These are phyloP conservation scores for Trypethelium eluteriae DNA, from an alignment of 495 filamentous ascomycete genomes.

Conservation along the genomic window DNA sequence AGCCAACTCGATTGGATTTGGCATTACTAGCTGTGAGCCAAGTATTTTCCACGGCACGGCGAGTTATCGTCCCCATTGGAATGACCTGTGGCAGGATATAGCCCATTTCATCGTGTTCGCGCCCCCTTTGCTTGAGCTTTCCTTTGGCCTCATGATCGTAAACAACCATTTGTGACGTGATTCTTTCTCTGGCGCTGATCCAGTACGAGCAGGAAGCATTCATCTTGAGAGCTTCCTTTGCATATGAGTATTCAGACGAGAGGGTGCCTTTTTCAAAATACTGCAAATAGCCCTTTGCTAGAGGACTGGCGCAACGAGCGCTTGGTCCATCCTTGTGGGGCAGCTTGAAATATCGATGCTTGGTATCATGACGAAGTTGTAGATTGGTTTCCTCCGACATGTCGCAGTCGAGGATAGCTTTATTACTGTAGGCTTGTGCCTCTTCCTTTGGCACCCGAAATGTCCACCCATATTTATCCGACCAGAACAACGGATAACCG, in stretches of 20 bases:
- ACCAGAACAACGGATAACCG: conserved; percentile 82
- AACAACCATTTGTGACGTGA: conserved; percentile 87
- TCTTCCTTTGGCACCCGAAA: conserved; percentile 67
- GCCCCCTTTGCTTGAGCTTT: conserved; percentile 13
- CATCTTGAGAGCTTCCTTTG: conserved; percentile 93
- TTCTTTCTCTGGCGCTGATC: conserved; percentile 90
- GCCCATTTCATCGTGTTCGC: conserved; percentile 44
- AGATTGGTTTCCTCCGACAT: conserved; percentile 64
- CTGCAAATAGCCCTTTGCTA: conserved; percentile 80
- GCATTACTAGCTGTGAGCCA: conserved; percentile 98
- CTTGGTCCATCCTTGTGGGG: conserved; percentile 91
- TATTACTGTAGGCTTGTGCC: conserved; percentile 55
- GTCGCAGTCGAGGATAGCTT: conserved; percentile 64
- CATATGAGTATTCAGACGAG: conserved; percentile 77
- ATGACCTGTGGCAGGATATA: conserved; percentile 98
- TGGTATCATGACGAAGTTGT: conserved; percentile 56
- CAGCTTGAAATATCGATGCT: conserved; percentile 76
- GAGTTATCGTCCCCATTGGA: conserved; percentile 97
- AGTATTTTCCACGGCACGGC: conserved; percentile 91
- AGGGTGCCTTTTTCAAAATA: conserved; percentile 89
- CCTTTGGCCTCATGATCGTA: conserved; percentile 54
- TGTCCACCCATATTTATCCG: conserved; percentile 84
- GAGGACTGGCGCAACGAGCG: conserved; percentile 71
- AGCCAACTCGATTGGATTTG: conserved; percentile 89
- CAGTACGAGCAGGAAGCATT: conserved; percentile 98